phyloP scores from a whole-genome alignment of 176 grass and related monocot species.

The Coix lacrymajobi region DNA sequence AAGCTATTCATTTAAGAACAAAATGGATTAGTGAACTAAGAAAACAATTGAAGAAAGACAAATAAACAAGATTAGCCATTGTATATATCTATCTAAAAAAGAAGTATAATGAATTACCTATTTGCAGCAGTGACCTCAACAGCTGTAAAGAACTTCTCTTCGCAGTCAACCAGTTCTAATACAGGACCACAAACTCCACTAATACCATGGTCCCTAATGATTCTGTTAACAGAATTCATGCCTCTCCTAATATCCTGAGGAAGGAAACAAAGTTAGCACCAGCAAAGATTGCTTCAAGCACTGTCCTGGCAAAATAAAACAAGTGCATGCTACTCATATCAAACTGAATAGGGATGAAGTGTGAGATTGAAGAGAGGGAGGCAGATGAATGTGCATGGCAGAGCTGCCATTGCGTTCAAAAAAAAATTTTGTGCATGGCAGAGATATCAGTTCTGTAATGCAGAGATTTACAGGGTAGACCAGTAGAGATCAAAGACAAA shows the following conservation, averaged over 20 bases:
- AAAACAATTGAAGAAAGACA: constrained; percentile 4
- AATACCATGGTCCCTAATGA: constrained; percentile 73
- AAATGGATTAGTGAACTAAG: constrained; percentile 7
- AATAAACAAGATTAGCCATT: neutral
- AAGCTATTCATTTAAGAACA: constrained; percentile 51
- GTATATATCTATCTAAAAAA: neutral
- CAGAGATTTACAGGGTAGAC: neutral
- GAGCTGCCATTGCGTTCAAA: no score
- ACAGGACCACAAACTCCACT: constrained; percentile 89
- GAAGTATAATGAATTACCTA: constrained; percentile 41
- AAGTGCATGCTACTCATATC: neutral
- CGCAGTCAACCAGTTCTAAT: constrained; percentile 87
- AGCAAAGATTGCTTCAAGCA: constrained; percentile 21
- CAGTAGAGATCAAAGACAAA: neutral
- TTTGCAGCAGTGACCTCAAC: constrained; percentile 97
- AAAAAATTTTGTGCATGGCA: neutral
- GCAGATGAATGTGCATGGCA: neutral
- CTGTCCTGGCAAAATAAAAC: neutral
- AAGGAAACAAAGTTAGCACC: constrained; percentile 15
- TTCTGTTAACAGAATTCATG: constrained; percentile 93
- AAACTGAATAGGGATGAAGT: neutral
- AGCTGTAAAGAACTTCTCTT: constrained; percentile 97
- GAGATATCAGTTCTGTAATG: neutral
- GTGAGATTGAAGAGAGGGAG: neutral
- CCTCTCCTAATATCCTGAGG: constrained; percentile 95